phyloP scores from a whole-genome alignment of 257 asterid species.

The Penstemon eatonii region DNA sequence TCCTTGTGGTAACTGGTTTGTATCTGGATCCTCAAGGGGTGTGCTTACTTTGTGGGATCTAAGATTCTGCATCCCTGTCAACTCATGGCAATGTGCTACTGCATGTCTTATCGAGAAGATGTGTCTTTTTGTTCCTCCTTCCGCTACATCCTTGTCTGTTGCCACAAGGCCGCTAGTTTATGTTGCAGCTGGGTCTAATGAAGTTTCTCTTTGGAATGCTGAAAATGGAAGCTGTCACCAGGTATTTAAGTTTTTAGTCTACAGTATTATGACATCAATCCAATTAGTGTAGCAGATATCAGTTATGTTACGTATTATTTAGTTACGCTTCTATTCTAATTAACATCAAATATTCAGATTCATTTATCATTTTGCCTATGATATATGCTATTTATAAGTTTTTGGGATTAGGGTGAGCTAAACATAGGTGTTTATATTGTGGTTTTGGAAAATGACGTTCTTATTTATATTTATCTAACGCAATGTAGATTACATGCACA shows the following conservation, averaged over 20 bases:
- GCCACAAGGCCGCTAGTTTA: conserved; percentile 92
- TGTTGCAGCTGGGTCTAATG: conserved; percentile 97
- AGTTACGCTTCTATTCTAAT: conserved; percentile 7
- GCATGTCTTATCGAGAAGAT: conserved; percentile 84
- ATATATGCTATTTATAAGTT: neutral
- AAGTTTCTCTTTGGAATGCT: conserved; percentile 98
- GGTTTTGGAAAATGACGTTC: conserved; percentile 21
- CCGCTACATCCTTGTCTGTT: conserved; percentile 71
- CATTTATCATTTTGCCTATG: conserved; percentile 13
- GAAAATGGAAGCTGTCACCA: conserved; percentile 99
- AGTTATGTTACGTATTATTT: neutral
- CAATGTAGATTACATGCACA: conserved; percentile 3
- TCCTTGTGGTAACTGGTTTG: conserved; percentile 98
- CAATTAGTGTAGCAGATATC: conserved; percentile 12
- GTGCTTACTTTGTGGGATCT: conserved; percentile 97
- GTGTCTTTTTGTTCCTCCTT: conserved; percentile 93
- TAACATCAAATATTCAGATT: conserved; percentile 4
- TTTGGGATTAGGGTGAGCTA: conserved; percentile 17
- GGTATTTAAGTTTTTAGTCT: conserved; percentile 44
- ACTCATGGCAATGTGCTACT: conserved; percentile 86
- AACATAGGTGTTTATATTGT: conserved; percentile 5
- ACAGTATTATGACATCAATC: conserved; percentile 7
- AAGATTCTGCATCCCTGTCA: conserved; percentile 94
- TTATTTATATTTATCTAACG: neutral
- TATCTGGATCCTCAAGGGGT: conserved; percentile 96